Evolutionary conservation across 1,284 basidiomycete genomes (phyloP), one percentile per base, ranked within the genome.

Genomic region (Mycosarcoma mackinlayi): DNA sequence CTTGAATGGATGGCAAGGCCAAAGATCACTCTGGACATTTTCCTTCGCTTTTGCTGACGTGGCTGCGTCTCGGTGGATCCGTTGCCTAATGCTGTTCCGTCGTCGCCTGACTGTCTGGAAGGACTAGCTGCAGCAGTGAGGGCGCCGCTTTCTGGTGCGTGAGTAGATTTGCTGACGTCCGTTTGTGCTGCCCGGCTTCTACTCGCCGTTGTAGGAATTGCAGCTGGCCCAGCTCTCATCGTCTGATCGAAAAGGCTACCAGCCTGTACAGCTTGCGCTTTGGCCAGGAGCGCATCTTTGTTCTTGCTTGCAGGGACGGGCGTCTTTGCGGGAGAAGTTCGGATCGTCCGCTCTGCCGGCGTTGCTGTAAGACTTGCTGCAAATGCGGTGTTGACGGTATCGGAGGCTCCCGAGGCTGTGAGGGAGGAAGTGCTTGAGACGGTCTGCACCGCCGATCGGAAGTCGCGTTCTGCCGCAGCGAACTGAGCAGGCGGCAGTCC

Each of bases 251-350:
- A 73, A 11, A 73, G 50, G 39, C 60, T 61, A 9, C 64, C 70
- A 24, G 64, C 60, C 24, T 73, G 70, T 14, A 63, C 42, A 1
- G 70, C 70, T 27, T 73, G 70, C 11, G 70, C 70, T 33, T 68
- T 73, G 19, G 70, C 70, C 16, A 68, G 35, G 37, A 73, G 49
- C n/a, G 57, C 65, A 28, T 61, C 48, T n/a, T 60, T 56, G 47
- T 49, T 61, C 23, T 45, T 63, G 44, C 49, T 56, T 3, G 52
- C 42, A 18, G 52, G 24, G 1, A 44, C 47, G 1, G 57, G 31
- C 11, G 52, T 34, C 31, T 50, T 54, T 2, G 50, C 40, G 6
- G 58, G 50, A 9, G 57, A 37, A 8, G 62, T 23, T 34, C 55
- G 49, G 14, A 49, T 33, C 7, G 39, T 19, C 10, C 47, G 37